A percentile compares a stretch with the other conserved stretches of the same genome.
Evolutionary conservation across 2,329 filamentous ascomycete genomes (phyloP).

Genomic region (Calonectria pseudoturangicola): DNA sequence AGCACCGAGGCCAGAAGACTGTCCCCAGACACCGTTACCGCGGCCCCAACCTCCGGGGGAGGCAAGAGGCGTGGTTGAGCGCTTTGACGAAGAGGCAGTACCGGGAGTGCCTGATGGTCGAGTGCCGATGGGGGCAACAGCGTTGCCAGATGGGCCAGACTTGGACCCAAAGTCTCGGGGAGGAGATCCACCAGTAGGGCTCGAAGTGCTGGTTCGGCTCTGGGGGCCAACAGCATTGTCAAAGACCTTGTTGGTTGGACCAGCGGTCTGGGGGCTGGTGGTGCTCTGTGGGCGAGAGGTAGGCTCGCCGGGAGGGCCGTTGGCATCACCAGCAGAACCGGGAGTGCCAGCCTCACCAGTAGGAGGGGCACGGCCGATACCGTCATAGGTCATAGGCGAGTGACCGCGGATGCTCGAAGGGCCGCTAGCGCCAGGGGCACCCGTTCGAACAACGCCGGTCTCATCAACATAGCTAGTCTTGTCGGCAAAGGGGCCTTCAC

Average conservation of each 20-base stretch:
- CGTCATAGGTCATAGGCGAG: constrained; percentile 87
- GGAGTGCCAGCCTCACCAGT: constrained; percentile 62
- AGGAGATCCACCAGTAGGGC: constrained; percentile 85
- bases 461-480: constrained; percentile 82
- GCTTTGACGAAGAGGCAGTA: constrained; percentile 76
- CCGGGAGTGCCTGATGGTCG: constrained; percentile 80
- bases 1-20: constrained; percentile 86
- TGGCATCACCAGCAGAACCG: constrained; percentile 62
- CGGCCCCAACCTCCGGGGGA: constrained; percentile 91
- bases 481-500: constrained; percentile 82
- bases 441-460: constrained; percentile 76
- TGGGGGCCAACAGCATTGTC: constrained; percentile 74
- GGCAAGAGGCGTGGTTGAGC: constrained; percentile 91
- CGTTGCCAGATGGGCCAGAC: constrained; percentile 72
- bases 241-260: constrained; percentile 74
- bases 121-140: constrained; percentile 95
- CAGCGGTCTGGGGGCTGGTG: constrained; percentile 84
- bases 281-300: constrained; percentile 87
- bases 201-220: constrained; percentile 89
- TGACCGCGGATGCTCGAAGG: constrained; percentile 81
- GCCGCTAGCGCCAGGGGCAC: constrained; percentile 79
- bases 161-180: constrained; percentile 78
- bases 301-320: constrained; percentile 69
- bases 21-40: constrained; percentile 89
- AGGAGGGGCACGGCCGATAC: constrained; percentile 65